phyloP scores from a whole-genome alignment of 495 filamentous ascomycete species.

The Penicillium coprophilum region DNA sequence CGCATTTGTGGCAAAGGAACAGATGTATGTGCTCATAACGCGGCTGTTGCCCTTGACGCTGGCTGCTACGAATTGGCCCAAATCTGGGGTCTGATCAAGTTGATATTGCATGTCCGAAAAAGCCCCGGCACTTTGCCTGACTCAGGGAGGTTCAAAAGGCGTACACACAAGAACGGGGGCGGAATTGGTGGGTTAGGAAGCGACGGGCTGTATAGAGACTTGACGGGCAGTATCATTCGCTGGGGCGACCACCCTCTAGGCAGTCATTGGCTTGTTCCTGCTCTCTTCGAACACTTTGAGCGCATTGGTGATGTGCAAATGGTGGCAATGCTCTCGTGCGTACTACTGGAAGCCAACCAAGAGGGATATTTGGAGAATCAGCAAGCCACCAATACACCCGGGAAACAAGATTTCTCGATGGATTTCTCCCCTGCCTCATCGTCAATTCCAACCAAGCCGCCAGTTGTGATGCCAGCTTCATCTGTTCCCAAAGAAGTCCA shows the following conservation, averaged over 20 bases:
- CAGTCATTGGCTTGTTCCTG: slow-evolving; percentile 65
- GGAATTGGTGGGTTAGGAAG: slow-evolving; percentile 9
- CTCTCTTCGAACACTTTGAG: slow-evolving; percentile 73
- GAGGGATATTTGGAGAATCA: slow-evolving; percentile 23
- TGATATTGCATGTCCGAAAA: slow-evolving; percentile 76
- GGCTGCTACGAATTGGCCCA: slow-evolving; percentile 74
- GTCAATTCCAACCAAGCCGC: slow-evolving; percentile 33
- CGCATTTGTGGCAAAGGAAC: slow-evolving; percentile 77
- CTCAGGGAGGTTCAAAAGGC: slow-evolving; percentile 43
- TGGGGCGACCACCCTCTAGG: slow-evolving; percentile 86
- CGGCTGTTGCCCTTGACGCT: slow-evolving; percentile 68
- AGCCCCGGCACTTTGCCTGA: slow-evolving; percentile 46
- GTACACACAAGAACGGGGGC: slow-evolving; percentile 31
- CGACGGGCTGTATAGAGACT: slow-evolving; percentile 20
- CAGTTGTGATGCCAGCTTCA: slow-evolving; percentile 38
- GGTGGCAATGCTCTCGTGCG: slow-evolving; percentile 91
- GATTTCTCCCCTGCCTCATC: slow-evolving; percentile 33
- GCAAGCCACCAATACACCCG: slow-evolving; percentile 16
- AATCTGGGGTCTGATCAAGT: slow-evolving; percentile 77
- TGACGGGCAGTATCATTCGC: slow-evolving; percentile 61
- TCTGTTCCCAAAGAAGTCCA: slow-evolving; percentile 61
- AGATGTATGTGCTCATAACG: slow-evolving; percentile 80
- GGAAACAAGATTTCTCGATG: slow-evolving; percentile 34
- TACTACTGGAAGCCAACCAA: slow-evolving; percentile 66
- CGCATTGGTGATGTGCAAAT: slow-evolving; percentile 81